Evolutionary conservation across 2,329 filamentous ascomycete genomes (phyloP).

Genomic region (Dactylellina leptospora): DNA sequence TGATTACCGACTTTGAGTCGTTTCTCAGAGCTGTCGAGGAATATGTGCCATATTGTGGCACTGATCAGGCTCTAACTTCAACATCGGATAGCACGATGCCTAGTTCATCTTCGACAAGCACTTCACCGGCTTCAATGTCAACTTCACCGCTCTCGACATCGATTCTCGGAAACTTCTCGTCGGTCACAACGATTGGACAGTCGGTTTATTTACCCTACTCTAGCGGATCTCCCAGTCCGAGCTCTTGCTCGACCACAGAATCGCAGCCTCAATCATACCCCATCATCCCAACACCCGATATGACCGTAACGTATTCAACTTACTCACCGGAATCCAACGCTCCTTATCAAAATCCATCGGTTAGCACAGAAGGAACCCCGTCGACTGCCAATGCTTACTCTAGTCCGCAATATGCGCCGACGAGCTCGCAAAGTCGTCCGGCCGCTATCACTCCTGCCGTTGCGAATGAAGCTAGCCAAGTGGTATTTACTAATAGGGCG

Average conservation of each 20-base stretch:
- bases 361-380: background rate
- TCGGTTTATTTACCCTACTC: too few species aligned
- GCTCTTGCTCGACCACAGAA: too few species aligned
- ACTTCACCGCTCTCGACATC: too few species aligned
- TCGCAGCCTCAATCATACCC: too few species aligned
- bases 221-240: too few species aligned
- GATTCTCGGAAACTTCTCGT: too few species aligned
- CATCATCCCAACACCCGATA: too few species aligned
- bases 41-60: background rate
- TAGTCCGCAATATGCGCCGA: background rate
- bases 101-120: background rate
- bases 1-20: background rate
- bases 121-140: background rate
- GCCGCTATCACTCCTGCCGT: background rate
- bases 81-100: background rate
- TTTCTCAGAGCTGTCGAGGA: background rate
- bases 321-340: background rate
- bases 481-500: too few species aligned
- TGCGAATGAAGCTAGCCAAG: too few species aligned
- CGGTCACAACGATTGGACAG: too few species aligned
- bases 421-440: background rate
- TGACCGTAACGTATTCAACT: background rate
- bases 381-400: background rate
- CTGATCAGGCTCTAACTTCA: background rate
- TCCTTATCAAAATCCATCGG: background rate